These are phyloP conservation scores for Eimeria mitis DNA, from an alignment of 169 alveolate genomes.

Conservation along the genomic window DNA sequence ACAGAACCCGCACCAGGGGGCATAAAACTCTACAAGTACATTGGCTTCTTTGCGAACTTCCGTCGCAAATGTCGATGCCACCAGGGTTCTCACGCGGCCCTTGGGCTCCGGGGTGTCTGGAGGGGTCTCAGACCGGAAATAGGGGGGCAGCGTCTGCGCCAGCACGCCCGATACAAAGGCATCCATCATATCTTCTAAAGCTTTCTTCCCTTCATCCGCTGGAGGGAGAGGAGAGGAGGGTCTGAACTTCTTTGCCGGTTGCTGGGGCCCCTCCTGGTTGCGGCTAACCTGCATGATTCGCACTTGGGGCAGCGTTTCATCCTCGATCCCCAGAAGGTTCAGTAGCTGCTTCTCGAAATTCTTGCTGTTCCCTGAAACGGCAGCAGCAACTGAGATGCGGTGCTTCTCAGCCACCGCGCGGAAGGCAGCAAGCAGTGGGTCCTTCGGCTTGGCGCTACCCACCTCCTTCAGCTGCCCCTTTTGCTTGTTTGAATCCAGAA, in stretches of 20 bases:
- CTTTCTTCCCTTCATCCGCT: background rate
- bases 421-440: constrained; percentile 67
- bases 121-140: constrained; percentile 77
- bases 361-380: constrained; percentile 68
- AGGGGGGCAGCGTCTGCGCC: constrained; percentile 33
- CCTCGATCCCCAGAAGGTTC: constrained; percentile 72
- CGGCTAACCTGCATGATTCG: constrained; percentile 68
- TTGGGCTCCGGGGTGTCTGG: constrained; percentile 24
- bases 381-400: constrained; percentile 36
- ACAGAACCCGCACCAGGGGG: constrained; percentile 83
- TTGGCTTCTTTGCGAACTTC: constrained; percentile 36
- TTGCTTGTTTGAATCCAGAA: constrained; percentile 31
- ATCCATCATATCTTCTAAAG: background rate
- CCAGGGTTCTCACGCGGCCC: constrained; percentile 70
- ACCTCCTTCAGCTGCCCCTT: constrained; percentile 14
- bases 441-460: background rate
- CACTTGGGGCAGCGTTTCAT: constrained; percentile 54
- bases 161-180: constrained; percentile 35
- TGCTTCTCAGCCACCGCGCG: constrained; percentile 19
- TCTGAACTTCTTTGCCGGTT: constrained; percentile 66
- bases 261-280: constrained; percentile 59
- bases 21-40: constrained; percentile 79
- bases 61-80: constrained; percentile 43
- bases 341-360: constrained; percentile 65
- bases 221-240: constrained; percentile 35